Evolutionary conservation across 1,284 basidiomycete genomes (phyloP).

Genomic region (Exobasidium rhododendri): DNA sequence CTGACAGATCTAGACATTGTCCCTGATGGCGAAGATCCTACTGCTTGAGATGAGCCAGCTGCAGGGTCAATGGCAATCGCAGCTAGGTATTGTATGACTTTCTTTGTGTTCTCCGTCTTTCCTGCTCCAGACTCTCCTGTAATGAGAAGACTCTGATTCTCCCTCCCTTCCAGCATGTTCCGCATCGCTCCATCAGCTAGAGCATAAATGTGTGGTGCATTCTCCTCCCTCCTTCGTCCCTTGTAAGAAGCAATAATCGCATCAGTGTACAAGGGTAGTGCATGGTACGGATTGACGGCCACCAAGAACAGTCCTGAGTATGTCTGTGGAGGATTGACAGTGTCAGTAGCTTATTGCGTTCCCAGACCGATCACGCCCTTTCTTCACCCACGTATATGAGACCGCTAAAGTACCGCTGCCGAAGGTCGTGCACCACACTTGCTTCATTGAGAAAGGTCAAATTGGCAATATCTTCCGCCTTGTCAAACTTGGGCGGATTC

Average conservation of each 20-base stretch:
- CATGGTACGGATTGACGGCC: constrained; percentile 95
- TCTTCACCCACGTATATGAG: too few relatives aligned
- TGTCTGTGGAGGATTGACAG: too few relatives aligned
- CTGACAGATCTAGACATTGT: constrained; percentile 28
- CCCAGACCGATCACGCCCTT: too few relatives aligned
- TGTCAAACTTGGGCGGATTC: constrained; percentile 97
- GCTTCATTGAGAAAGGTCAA: constrained; percentile 98
- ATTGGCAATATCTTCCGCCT: constrained; percentile 96
- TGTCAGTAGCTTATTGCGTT: constrained; percentile 57
- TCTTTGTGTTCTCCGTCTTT: constrained; percentile 99
- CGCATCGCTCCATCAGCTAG: constrained; percentile 97
- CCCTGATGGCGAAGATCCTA: constrained; percentile 15
- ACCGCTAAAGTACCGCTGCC: constrained; percentile 83
- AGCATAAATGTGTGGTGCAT: constrained; percentile 94
- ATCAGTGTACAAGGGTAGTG: constrained; percentile 87
- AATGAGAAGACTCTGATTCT: constrained; percentile 97
- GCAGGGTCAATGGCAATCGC: constrained; percentile 73
- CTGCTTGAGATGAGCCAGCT: constrained; percentile 21
- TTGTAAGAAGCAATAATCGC: constrained; percentile 90
- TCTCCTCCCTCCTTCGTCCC: constrained; percentile 84
- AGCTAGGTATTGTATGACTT: constrained; percentile 98
- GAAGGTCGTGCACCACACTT: constrained; percentile 93
- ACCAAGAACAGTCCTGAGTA: constrained; percentile 96
- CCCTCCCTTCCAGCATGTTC: constrained; percentile 94
- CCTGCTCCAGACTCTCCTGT: constrained; percentile 99